These are phyloP conservation scores for Esteya vermicola DNA, from an alignment of 2,329 filamentous ascomycete genomes.

Conservation along the genomic window DNA sequence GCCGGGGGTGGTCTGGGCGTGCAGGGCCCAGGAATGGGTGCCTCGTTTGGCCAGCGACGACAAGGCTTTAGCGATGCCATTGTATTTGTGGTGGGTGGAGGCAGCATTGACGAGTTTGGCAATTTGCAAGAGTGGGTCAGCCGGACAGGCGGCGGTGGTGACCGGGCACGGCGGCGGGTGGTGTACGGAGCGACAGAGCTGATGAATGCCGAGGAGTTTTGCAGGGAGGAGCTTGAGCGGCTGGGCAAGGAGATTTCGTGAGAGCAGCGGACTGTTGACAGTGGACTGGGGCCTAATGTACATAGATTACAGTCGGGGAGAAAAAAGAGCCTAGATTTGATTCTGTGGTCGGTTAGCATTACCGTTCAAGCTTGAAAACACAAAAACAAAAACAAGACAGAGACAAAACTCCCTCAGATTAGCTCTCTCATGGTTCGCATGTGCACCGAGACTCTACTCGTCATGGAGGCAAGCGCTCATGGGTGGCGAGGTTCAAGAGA, in stretches of 20 bases:
- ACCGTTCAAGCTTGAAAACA: no score
- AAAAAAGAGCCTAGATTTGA: background rate
- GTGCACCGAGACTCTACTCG: background rate
- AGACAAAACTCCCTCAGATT: conserved; percentile 7
- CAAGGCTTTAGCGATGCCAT: conserved; percentile 84
- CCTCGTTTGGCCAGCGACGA: conserved; percentile 79
- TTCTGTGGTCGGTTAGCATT: background rate
- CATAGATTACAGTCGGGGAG: background rate
- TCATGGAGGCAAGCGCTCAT: background rate
- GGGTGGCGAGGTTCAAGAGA: conserved; percentile 1
- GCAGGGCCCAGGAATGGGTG: conserved; percentile 48
- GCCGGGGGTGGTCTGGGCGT: conserved; percentile 28
- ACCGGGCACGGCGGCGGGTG: conserved; percentile 59
- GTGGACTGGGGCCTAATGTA: no score
- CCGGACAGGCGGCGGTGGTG: conserved; percentile 46
- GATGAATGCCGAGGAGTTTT: conserved; percentile 54
- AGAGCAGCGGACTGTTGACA: no score
- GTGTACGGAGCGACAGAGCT: conserved; percentile 91
- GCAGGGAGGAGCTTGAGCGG: conserved; percentile 47
- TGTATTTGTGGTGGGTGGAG: conserved; percentile 89
- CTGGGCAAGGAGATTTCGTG: conserved; percentile 40
- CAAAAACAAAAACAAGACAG: no score
- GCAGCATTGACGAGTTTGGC: conserved; percentile 97
- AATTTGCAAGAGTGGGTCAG: conserved; percentile 94
- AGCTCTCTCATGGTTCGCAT: conserved; percentile 10